Conservation (phyloP, 116 monocot species). For the Thalassia testudinum region DNA sequence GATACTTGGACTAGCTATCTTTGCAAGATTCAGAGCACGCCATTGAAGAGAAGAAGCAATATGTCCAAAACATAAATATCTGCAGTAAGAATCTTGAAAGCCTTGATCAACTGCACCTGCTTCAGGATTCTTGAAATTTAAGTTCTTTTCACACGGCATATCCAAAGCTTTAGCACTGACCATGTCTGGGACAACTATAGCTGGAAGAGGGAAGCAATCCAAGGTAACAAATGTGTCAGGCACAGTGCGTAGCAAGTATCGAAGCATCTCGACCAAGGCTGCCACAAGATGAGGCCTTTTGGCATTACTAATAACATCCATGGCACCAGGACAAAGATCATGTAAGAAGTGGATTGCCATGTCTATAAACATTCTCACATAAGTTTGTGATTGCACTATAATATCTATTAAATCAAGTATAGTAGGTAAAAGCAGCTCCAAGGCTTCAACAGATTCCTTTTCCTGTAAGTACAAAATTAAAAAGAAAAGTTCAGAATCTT, state of each 20-base stretch:
- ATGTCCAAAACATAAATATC: slow-evolving; percentile 57
- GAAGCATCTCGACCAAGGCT: slow-evolving; percentile 53
- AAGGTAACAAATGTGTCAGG: slow-evolving; percentile 88
- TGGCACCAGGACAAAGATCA: slow-evolving; percentile 22
- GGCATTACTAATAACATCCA: slow-evolving; percentile 15
- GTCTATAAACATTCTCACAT: slow-evolving; percentile 66
- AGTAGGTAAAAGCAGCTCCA: slow-evolving; percentile 83
- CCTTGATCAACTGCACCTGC: slow-evolving; percentile 13
- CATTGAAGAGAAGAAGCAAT: slow-evolving; percentile 48
- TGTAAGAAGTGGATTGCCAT: slow-evolving; percentile 42
- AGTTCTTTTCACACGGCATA: slow-evolving; percentile 12
- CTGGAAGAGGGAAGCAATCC: slow-evolving; percentile 77
- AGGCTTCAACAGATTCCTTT: slow-evolving; percentile 52
- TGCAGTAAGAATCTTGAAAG: slow-evolving; percentile 32
- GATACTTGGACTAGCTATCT: slow-evolving; percentile 51
- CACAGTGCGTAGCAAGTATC: slow-evolving; percentile 58
- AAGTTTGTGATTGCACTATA: slow-evolving; percentile 64
- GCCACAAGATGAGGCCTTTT: slow-evolving; percentile 28
- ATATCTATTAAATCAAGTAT: slow-evolving; percentile 47
- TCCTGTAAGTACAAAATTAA: slow-evolving; percentile 36
- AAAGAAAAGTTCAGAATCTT: neutral
- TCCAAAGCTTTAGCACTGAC: slow-evolving; percentile 10
- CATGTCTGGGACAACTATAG: slow-evolving; percentile 47
- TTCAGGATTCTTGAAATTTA: slow-evolving; percentile 15
- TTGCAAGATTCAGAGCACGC: slow-evolving; percentile 62